phyloP scores from a whole-genome alignment of 2,329 filamentous ascomycete species.

The Fusarium sp. region DNA sequence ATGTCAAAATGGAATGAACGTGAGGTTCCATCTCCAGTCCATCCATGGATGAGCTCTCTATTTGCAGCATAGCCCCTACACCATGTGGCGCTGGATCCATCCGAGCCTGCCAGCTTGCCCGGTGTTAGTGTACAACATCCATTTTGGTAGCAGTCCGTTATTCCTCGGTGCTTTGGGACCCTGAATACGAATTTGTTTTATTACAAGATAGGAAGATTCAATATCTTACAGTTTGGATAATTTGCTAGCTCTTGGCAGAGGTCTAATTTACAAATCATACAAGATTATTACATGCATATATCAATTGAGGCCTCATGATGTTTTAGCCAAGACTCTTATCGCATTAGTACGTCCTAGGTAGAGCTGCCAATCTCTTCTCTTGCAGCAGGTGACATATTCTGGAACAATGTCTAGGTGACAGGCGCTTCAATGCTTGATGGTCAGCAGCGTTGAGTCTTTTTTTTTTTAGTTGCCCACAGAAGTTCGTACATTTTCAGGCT shows the following conservation, averaged over 20 bases:
- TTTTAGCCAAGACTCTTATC: not conserved
- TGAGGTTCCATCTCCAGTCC: not conserved
- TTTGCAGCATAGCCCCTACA: constrained; percentile 15
- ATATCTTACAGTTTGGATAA: not conserved
- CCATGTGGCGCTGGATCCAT: constrained; percentile 6
- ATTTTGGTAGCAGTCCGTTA: too few species aligned
- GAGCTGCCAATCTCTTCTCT: constrained; percentile 6
- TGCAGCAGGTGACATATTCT: not conserved
- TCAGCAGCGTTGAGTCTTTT: constrained; percentile 19
- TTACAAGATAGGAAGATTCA: not conserved
- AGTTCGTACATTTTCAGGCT: constrained; percentile 23
- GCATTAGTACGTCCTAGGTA: constrained; percentile 1
- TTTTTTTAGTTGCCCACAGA: constrained; percentile 1
- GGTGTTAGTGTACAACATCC: not conserved
- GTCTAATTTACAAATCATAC: not conserved
- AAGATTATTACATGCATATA: not conserved
- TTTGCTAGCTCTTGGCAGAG: constrained; percentile 1
- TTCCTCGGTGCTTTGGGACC: not conserved
- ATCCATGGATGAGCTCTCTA: not conserved
- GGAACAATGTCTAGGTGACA: not conserved
- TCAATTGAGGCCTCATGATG: not conserved
- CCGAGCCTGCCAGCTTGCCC: not conserved
- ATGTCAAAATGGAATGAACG: not conserved
- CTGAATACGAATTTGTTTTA: not conserved
- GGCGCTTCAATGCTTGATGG: constrained; percentile 15